Base-by-base conservation (phyloP, 2,329 filamentous ascomycete genomes). In the Aspergillus tamarii region DNA sequence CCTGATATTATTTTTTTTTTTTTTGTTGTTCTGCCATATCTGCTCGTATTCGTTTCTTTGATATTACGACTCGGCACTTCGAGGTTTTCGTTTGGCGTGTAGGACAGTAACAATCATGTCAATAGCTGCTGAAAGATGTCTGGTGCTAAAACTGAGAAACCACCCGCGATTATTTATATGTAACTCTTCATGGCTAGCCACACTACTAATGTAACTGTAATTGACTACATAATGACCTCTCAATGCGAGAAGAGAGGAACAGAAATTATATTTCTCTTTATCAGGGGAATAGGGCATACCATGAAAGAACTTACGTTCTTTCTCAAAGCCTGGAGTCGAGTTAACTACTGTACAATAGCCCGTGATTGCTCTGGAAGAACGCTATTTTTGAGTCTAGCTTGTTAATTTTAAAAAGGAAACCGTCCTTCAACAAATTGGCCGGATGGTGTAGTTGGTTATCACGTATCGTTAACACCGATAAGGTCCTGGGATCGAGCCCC, bases 371-470 rank as follows among this genome's bases (percentile, higher is more conserved):
- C 12, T 36, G 14, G 34, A 2, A 36, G 14, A 36, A 16, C 16
- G 2, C 5, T 7, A 16, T 16, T 16, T 8, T 36, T 16, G 1
- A 16, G 6, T 1, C 16, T 26, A 26, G 34, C 14, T 36, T 16
- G 5, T 36, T 36, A 36, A 4, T 16, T 0, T 16, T 26, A 26
- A 55, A 26, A 39, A 3, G 0, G 7, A 5, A 12, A 6, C 1
- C 26, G 0, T 16, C 0, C 0, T 41, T 19, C 30, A 55, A 54
- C 21, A 55, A 39, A 1, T 32, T 55, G 52, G 52, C 52, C 52
- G 52, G 52, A 55, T 55, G 52, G 52, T 55, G 52, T 55, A 55
- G 52, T 55, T 55, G 52, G 52, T 55, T 55, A 55, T 55, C 52
- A 55, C 52, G 52, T 55, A 55, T 55, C 28, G 28, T 55, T 55